Base-by-base conservation (phyloP, 208 protist genomes). In the Trypanosoma theileri region DNA sequence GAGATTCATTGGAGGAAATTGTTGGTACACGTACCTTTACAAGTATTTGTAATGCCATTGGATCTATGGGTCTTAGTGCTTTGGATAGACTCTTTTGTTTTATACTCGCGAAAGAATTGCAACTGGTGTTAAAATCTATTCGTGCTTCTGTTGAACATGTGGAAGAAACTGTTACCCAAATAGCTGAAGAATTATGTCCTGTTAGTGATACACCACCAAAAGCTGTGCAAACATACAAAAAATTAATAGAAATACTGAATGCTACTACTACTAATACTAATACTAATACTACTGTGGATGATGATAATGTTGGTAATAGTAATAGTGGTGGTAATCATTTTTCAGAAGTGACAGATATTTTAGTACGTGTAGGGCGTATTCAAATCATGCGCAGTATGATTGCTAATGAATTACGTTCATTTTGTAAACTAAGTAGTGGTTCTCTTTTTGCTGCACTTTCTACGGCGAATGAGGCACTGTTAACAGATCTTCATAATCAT, bases 21-120 rank as follows among this genome's bases (percentile, higher is more conserved):
- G 80, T 98, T 40, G 96, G 95, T 22, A 84, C 84, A 10, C 83
- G 87, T 3, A 92, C 92, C 8, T 97, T 98, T 63, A 81, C 81
- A 4, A 74, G 90, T 12, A 73, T 99, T 11, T 77, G 86, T 7
- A 67, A 86, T 28, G 85, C 86, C 14, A 74, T 98, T 45, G 93
- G 95, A 41, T 76, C 83, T 35, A 80, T 79, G 41, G 91, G 92
- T 8, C 81, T 97, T 11, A 45, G 66, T n/a, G 89, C 82, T 55
- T 66, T 96, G 1, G 96, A 98, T 70, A 71, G 83, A 24, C 79
- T 98, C 12, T 72, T 98, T 10, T 89, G 84, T 66, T 98, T 98
- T 71, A 94, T 98, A 59, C 82, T 93, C 22, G 94, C 94, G 14
- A 95, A 93, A 24, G 89, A 98, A 58, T 63, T 98, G 26, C 85